Evolutionary conservation across 1,284 basidiomycete species (phyloP).

Genomic region (Cryptococcus sp.): DNA sequence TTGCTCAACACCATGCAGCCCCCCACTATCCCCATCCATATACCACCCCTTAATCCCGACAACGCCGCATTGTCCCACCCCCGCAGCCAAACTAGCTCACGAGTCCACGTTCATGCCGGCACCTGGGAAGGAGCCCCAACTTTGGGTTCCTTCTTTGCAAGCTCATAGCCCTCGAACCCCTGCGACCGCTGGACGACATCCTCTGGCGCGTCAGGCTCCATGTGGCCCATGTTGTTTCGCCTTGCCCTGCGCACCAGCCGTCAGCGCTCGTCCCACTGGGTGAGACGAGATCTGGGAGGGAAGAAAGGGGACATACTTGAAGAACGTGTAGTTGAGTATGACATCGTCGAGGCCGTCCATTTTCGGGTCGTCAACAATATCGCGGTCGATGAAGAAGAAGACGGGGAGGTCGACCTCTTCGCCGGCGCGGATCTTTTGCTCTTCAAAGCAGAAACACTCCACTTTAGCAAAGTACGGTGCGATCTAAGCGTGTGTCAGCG

Average conservation of each 20-base stretch:
- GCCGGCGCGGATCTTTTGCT: conserved; percentile 88
- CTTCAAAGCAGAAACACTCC: conserved; percentile 99
- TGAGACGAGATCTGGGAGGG: not conserved
- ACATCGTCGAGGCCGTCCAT: conserved; percentile 85
- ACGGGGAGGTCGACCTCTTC: conserved; percentile 99
- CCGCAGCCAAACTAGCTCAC: not conserved
- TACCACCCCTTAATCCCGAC: no score
- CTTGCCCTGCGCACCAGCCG: conserved; percentile 59
- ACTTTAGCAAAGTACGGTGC: conserved; percentile 99
- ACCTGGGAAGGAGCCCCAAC: not conserved
- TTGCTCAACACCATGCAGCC: no score
- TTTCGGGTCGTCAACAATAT: conserved; percentile 85
- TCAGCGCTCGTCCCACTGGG: not conserved
- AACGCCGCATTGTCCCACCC: not conserved
- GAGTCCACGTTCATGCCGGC: not conserved
- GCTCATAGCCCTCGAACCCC: conserved; percentile 56
- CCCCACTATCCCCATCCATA: no score
- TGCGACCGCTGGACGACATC: conserved; percentile 70
- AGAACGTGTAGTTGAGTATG: conserved; percentile 96
- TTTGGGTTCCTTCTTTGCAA: conserved; percentile 18
- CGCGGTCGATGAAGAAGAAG: conserved; percentile 97
- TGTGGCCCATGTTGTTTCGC: conserved; percentile 71
- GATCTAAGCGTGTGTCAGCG: conserved; percentile 57
- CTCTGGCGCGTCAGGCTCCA: conserved; percentile 81
- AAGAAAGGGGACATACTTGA: conserved; percentile 64